These are phyloP conservation scores for Orychophragmus violaceus DNA, from an alignment of 345 rosid species.

Conservation along the genomic window DNA sequence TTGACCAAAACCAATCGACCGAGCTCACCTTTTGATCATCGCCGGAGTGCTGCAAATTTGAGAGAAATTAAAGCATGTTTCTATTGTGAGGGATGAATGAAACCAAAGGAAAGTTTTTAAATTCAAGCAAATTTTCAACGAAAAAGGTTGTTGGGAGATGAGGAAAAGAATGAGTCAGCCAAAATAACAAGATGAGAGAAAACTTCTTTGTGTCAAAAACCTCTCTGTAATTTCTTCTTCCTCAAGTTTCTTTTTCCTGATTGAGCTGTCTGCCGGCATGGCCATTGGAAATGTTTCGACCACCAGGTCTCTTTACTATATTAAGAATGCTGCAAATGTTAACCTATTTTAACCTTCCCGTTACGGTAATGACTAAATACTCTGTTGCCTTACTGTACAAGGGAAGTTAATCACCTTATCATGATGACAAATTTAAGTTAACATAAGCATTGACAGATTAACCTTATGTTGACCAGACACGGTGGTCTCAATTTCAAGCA, in stretches of 20 bases:
- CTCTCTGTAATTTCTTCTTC: conserved; percentile 14
- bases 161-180: conserved; percentile 25
- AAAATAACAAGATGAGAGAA: conserved; percentile 3
- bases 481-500: neutral
- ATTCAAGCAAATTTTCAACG: neutral
- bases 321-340: conserved; percentile 10
- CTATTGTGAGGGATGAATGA: neutral
- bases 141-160: conserved; percentile 14
- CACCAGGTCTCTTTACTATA: conserved; percentile 4
- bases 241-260: neutral
- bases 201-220: neutral
- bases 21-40: conserved; percentile 15
- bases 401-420: neutral
- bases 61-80: conserved; percentile 9
- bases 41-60: neutral
- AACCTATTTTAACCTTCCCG: neutral
- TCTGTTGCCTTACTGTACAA: conserved; percentile 4
- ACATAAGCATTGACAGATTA: neutral
- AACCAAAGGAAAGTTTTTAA: neutral
- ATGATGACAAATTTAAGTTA: neutral
- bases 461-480: neutral
- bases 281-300: neutral
- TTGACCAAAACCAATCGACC: conserved; percentile 15
- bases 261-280: conserved; percentile 27
- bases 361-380: neutral